phyloP scores from a whole-genome alignment of 2,329 filamentous ascomycete species.

The Ophiostoma triangulosporum region DNA sequence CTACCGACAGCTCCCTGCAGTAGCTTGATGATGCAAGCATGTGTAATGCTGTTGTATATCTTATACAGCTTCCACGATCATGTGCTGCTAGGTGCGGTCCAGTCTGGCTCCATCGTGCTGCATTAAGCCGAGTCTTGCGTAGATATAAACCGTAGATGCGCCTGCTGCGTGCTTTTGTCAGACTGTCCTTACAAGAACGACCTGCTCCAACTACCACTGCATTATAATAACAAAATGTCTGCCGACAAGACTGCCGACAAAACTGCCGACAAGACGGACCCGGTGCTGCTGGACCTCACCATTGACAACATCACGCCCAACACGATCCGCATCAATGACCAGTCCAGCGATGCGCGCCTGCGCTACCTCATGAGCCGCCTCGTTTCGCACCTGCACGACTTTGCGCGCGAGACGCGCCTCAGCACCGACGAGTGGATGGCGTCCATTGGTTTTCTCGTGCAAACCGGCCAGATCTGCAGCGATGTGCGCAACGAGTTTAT shows the following conservation, averaged over 20 bases:
- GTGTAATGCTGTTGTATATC: constrained; percentile 8
- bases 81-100: background rate
- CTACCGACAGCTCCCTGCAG: background rate
- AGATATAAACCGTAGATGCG: background rate
- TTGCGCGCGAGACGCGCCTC: constrained; percentile 63
- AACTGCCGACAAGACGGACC: constrained; percentile 1
- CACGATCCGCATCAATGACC: constrained; percentile 60
- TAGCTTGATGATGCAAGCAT: background rate
- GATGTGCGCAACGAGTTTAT: constrained; percentile 74
- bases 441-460: constrained; percentile 56
- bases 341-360: constrained; percentile 49
- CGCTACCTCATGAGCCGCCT: constrained; percentile 61
- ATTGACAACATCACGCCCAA: constrained; percentile 73
- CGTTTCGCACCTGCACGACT: constrained; percentile 69
- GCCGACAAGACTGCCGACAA: no score
- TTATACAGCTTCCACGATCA: constrained; percentile 1
- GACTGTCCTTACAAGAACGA: no score
- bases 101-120: background rate
- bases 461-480: constrained; percentile 58
- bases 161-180: background rate
- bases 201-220: background rate
- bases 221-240: no score
- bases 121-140: background rate
- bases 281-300: constrained; percentile 42
- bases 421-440: constrained; percentile 69